A percentile compares a stretch with the other conserved stretches of the same genome.
Conservation (phyloP, 139 green algal species). For the Nannochloris sp. region DNA sequence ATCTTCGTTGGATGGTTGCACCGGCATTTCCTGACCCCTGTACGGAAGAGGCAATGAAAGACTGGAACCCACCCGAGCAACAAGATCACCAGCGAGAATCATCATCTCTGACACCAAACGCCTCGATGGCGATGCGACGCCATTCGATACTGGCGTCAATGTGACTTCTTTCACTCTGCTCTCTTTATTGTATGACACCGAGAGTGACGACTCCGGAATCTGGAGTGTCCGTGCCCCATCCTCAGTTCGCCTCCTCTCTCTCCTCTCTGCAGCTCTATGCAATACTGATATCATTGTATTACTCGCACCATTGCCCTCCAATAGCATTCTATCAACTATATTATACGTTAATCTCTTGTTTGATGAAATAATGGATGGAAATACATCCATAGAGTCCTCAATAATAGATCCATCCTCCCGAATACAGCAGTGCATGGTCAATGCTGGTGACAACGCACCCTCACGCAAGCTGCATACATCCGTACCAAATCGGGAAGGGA, state of each 20-base stretch:
- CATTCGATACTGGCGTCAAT: not conserved
- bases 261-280: slow-evolving; percentile 26
- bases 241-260: slow-evolving; percentile 26
- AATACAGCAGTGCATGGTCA: slow-evolving; percentile 52
- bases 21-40: slow-evolving; percentile 35
- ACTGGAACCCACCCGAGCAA: not conserved
- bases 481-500: slow-evolving; percentile 59
- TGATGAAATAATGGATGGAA: slow-evolving; percentile 38
- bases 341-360: slow-evolving; percentile 66
- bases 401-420: slow-evolving; percentile 44
- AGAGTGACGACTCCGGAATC: slow-evolving; percentile 48
- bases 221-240: slow-evolving; percentile 51
- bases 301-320: slow-evolving; percentile 3
- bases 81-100: slow-evolving; percentile 37
- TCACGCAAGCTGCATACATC: slow-evolving; percentile 66
- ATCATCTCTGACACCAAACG: slow-evolving; percentile 78
- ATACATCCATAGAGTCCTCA: slow-evolving; percentile 20
- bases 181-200: slow-evolving; percentile 16
- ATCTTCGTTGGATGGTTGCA: slow-evolving; percentile 22
- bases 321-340: slow-evolving; percentile 55
- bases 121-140: not conserved
- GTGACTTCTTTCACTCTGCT: not conserved
- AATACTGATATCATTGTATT: not conserved
- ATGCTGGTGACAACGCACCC: slow-evolving; percentile 22
- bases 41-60: slow-evolving; percentile 65